Evolutionary conservation across 768 basidiomycete species (phyloP).

Genomic region (Russula lepida): DNA sequence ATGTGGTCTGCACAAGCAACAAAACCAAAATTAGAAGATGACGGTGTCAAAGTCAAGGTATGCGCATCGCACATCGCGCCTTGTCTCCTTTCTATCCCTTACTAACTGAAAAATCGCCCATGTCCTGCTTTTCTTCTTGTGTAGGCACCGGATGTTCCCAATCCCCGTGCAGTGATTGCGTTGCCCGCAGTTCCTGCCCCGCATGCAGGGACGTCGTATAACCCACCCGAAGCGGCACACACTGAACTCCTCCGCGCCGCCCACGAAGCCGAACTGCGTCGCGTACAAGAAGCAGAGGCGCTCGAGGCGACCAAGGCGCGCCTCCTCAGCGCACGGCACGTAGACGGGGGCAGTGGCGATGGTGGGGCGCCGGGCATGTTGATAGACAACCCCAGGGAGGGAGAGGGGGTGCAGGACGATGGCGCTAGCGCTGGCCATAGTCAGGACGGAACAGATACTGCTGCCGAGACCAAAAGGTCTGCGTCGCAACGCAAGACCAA

Average conservation of each 20-base stretch:
- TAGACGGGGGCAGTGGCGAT: constrained; percentile 25
- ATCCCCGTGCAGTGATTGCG: constrained; percentile 46
- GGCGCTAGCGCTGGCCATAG: constrained; percentile 22
- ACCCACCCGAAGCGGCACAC: constrained; percentile 70
- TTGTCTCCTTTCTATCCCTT: no score
- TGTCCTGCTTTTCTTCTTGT: neutral
- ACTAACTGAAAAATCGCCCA: neutral
- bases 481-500: constrained; percentile 47
- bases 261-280: constrained; percentile 53
- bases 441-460: constrained; percentile 8
- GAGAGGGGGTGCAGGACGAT: constrained; percentile 27
- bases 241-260: constrained; percentile 62
- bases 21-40: constrained; percentile 28
- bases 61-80: neutral
- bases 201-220: constrained; percentile 82
- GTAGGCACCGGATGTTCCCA: constrained; percentile 42
- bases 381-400: constrained; percentile 40
- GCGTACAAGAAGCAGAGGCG: constrained; percentile 45
- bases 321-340: constrained; percentile 41
- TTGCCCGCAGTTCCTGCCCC: constrained; percentile 62
- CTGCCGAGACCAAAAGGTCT: constrained; percentile 30
- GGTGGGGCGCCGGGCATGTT: constrained; percentile 56
- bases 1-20: constrained; percentile 45
- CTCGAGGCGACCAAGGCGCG: constrained; percentile 45
- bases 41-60: constrained; percentile 47